These are phyloP conservation scores for Arthroderma sp. DNA, from an alignment of 2,329 filamentous ascomycete species.

Conservation along the genomic window DNA sequence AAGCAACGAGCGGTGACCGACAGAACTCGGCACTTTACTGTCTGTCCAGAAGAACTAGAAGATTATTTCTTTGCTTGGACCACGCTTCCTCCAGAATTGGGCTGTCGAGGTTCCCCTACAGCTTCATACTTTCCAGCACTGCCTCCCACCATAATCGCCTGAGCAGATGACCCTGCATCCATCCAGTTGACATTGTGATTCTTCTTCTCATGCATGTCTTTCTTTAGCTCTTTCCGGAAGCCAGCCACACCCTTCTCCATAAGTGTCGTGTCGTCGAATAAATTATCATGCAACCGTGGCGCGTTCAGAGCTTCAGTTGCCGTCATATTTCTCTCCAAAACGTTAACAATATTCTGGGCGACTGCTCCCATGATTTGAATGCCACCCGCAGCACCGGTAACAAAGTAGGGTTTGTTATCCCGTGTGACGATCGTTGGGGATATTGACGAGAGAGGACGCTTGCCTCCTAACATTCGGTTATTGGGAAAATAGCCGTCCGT, in stretches of 20 bases:
- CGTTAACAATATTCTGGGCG: conserved; percentile 58
- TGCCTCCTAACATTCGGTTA: conserved; percentile 69
- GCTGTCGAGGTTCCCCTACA: conserved; percentile 60
- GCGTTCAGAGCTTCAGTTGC: conserved; percentile 48
- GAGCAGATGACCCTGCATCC: conserved; percentile 51
- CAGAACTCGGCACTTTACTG: too few species aligned
- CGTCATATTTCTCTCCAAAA: conserved; percentile 52
- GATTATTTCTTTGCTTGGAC: too few species aligned
- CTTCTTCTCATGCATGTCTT: conserved; percentile 48
- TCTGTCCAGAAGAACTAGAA: too few species aligned
- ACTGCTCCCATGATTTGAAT: conserved; percentile 71
- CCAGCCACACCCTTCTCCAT: conserved; percentile 9
- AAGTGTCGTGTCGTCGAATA: conserved; percentile 56
- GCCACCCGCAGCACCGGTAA: conserved; percentile 65
- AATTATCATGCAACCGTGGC: conserved; percentile 67
- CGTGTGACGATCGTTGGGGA: conserved; percentile 64
- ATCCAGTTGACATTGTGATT: conserved; percentile 59
- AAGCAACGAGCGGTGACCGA: too few species aligned
- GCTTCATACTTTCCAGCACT: conserved; percentile 46
- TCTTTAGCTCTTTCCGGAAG: conserved; percentile 52
- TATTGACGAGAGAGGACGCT: conserved; percentile 71
- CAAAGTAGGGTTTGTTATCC: conserved; percentile 51
- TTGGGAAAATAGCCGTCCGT: conserved; percentile 30
- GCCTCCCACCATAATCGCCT: conserved; percentile 44
- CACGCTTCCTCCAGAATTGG: conserved; percentile 47